Evolutionary conservation across 1,139 yeast species (phyloP), one percentile per base, ranked within the genome.

Genomic region (Kazachstania sp.): DNA sequence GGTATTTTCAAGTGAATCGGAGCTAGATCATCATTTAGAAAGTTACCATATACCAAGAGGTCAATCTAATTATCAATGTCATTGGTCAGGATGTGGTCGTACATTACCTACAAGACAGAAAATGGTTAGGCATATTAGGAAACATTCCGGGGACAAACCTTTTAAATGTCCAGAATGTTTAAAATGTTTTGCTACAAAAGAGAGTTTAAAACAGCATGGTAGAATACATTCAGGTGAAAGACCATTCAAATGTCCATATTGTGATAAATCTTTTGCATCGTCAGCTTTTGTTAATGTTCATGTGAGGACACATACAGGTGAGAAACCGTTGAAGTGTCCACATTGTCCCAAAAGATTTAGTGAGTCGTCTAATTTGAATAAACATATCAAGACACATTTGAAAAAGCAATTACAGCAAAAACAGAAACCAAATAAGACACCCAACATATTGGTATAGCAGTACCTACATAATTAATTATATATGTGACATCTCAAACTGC

Each of bases 221-320:
- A 71, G 98, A 43, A 81, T 79, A 0, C 98, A 92, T 63, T 84
- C 95, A 1, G 97, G 97, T 3, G 97, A 85, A 53, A 86, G 85
- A 62, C 97, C 97, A 1, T 75, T 57, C 47, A 67, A 69, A 51
- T 88, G 97, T 66, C 65, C 72, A 3, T 64, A 75, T 1, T 88
- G 97, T 64, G 79, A 78, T 8, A 78, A 82, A 49, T 64, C 72
- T 18, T 88, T 90, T 67, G 74, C 80, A 1, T 77, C 79, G 2
- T 68, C 76, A 29, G 71, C 79, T 9, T 78, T 81, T 6, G 59
- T 78, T 31, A 71, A 75, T 13, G 78, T 78, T 8, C 98, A 92
- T 68, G 63, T 77, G 59, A 71, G 98, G 46, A 81, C 79, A 0
- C 98, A 92, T 62, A 86, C 95, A 0, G 98, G 97, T 5, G 97